Percentiles rank a stretch among this genome's conserved stretches.
Conservation (phyloP, 768 basidiomycete species). For the Serendipita vermifera region DNA sequence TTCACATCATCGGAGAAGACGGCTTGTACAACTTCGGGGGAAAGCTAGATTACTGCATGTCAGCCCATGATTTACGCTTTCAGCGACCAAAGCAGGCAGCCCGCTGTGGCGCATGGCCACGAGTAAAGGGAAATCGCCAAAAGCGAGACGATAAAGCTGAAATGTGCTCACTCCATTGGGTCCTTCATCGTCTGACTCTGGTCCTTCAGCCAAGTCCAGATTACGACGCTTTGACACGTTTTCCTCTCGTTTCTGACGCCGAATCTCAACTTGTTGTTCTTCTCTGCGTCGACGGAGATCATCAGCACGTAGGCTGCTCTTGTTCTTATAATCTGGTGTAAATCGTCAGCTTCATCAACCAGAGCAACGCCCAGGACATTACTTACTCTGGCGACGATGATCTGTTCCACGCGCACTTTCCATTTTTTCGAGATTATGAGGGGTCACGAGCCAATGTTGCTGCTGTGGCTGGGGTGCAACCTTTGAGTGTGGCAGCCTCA, state of each 20-base stretch:
- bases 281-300: slow-evolving; percentile 93
- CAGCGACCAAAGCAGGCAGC: too few species aligned
- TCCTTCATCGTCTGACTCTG: slow-evolving; percentile 89
- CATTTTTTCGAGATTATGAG: too few species aligned
- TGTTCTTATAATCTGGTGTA: slow-evolving; percentile 71
- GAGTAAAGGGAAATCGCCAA: background rate
- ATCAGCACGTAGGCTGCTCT: slow-evolving; percentile 77
- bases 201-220: slow-evolving; percentile 58
- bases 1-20: slow-evolving; percentile 89
- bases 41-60: too few species aligned
- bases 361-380: background rate
- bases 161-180: slow-evolving; percentile 28
- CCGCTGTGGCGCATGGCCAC: background rate
- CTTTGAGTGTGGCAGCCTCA: too few species aligned
- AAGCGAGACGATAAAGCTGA: slow-evolving; percentile 10
- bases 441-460: too few species aligned
- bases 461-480: too few species aligned
- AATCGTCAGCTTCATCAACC: slow-evolving; percentile 8
- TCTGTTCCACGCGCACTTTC: slow-evolving; percentile 1
- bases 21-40: slow-evolving; percentile 83
- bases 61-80: too few species aligned
- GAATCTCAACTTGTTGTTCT: slow-evolving; percentile 98
- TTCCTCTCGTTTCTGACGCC: slow-evolving; percentile 96
- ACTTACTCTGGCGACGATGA: slow-evolving; percentile 1
- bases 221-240: slow-evolving; percentile 97